phyloP scores from a whole-genome alignment of 2,329 filamentous ascomycete species.

The Lanzia echinophila region DNA sequence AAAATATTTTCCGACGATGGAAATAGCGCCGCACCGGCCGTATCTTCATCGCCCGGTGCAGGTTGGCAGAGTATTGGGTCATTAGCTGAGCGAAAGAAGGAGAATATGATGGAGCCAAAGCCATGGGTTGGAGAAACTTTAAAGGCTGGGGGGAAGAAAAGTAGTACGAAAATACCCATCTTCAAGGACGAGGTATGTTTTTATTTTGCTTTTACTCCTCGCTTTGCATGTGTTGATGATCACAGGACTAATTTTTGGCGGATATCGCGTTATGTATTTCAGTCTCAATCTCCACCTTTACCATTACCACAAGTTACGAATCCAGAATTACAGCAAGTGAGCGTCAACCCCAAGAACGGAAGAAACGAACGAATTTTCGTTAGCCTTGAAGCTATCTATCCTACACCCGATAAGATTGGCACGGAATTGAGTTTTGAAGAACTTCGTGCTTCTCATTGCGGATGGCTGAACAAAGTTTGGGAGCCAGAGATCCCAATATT shows the following conservation, averaged over 20 bases:
- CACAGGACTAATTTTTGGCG: conserved; percentile 81
- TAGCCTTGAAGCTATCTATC: conserved; percentile 79
- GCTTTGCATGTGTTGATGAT: conserved; percentile 70
- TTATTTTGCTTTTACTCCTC: conserved; percentile 27
- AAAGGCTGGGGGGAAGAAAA: conserved; percentile 78
- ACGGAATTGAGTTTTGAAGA: conserved; percentile 90
- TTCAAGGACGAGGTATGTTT: conserved; percentile 93
- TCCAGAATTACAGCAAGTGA: conserved; percentile 67
- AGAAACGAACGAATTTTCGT: conserved; percentile 83
- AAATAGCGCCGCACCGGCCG: conserved; percentile 49
- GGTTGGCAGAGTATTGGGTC: conserved; percentile 93
- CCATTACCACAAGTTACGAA: conserved; percentile 43
- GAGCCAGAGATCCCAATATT: conserved; percentile 27
- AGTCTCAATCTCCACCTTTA: conserved; percentile 45
- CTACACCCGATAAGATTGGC: conserved; percentile 61
- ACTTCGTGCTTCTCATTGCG: conserved; percentile 69
- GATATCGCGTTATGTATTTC: conserved; percentile 49
- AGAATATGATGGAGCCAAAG: conserved; percentile 78
- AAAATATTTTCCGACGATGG: conserved; percentile 77
- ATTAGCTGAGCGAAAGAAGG: conserved; percentile 82
- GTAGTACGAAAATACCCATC: conserved; percentile 75
- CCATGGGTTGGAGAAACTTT: conserved; percentile 91
- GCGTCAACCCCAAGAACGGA: conserved; percentile 69
- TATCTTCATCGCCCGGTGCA: conserved; percentile 45
- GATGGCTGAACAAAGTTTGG: conserved; percentile 58